Percentiles rank a stretch among this genome's conserved stretches.
phyloP scores from a whole-genome alignment of 2,329 filamentous ascomycete genomes.

The Pseudogymnoascus sp. region DNA sequence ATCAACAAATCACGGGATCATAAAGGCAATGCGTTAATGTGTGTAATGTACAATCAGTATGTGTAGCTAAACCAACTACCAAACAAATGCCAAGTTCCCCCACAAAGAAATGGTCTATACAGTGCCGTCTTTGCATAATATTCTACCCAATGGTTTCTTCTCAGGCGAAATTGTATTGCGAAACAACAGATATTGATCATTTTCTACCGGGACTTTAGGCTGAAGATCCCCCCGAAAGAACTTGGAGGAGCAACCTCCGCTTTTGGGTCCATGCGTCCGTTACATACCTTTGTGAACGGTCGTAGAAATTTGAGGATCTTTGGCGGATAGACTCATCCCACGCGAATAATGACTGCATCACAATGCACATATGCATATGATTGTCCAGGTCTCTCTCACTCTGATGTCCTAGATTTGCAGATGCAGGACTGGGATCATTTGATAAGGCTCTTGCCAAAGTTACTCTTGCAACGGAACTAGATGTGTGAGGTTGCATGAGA shows the following conservation, averaged over 20 bases:
- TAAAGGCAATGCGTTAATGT: not conserved
- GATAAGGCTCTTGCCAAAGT: too few relatives aligned
- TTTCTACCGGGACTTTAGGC: too few relatives aligned
- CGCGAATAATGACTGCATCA: not conserved
- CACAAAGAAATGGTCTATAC: not conserved
- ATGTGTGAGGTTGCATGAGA: too few relatives aligned
- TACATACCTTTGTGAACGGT: not conserved
- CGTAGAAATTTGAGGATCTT: not conserved
- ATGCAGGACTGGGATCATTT: too few relatives aligned
- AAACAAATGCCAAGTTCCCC: not conserved
- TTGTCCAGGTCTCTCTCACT: too few relatives aligned
- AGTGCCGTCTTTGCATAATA: not conserved
- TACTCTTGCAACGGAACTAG: too few relatives aligned
- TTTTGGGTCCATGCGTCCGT: too few relatives aligned
- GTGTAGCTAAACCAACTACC: not conserved
- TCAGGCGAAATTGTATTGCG: not conserved
- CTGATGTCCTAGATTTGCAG: too few relatives aligned
- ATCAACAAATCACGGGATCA: not conserved
- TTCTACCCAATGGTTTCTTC: not conserved
- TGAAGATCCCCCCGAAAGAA: too few relatives aligned
- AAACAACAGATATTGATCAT: not conserved
- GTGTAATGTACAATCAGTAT: not conserved
- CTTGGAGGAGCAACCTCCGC: too few relatives aligned
- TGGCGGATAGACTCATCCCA: not conserved
- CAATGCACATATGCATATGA: not conserved